Base-by-base conservation (phyloP, 2,329 filamentous ascomycete genomes). In the Fusarium algeriense region DNA sequence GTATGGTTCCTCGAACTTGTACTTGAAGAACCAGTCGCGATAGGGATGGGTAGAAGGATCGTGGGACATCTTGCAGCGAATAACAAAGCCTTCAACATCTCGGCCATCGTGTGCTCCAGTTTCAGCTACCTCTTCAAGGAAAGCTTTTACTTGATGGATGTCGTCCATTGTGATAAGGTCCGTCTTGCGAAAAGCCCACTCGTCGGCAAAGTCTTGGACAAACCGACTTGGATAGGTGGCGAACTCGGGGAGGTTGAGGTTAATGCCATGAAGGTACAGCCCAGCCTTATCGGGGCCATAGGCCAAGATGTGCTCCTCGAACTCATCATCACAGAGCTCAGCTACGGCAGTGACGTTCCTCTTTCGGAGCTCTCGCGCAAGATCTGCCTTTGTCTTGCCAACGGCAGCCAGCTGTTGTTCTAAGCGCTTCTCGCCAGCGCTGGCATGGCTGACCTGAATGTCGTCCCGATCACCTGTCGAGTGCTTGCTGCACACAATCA, bases 21-120 rank as follows among this genome's bases (percentile, higher is more conserved):
- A 99, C 82, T 99, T 99, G 90, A 99, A 99, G 82, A 99, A 99
- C 96, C 96, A 99, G 80, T 99, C 95, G n/a, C 88, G 83, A 79
- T 91, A 96, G 1, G 88, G 87, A 4, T 80, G 80, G 17, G 80
- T 78, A 2, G 81, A 83, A 1, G 84, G 83, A 32, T 89, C 81
- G n/a, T 81, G 78, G 19, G 86, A 84, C 85, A 85, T 90, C 83
- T 90, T 93, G 87, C 96, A 98, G 60, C 96, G 91, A 74, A 99
- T 92, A 62, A 99, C 96, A 75, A 99, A 99, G 7, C 96, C 96
- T 81, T 99, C 96, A 0, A 97, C 95, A 74, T 98, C 95, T 58
- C 95, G 92, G 13, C 95, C 95, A 69, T 93, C 91, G 82, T 97
- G 95, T 38, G 93, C 91, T 8, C 96, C 96, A 12, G 94, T 95